Percentiles rank a stretch among this genome's conserved stretches.
phyloP scores from a whole-genome alignment of 31 red algal genomes.

The Asparagopsis taxiformis region DNA sequence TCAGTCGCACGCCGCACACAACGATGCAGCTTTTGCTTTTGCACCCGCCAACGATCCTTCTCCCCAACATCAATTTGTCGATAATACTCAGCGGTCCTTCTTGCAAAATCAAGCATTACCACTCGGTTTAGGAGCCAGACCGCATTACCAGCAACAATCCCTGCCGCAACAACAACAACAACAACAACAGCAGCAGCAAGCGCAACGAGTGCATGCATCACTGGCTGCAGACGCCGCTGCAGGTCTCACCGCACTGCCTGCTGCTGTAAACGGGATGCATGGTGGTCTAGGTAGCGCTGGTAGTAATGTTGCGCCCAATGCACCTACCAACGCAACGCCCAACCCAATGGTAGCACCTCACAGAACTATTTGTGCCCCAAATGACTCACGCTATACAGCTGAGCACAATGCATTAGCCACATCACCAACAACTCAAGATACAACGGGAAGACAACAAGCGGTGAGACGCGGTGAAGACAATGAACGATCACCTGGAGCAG shows the following conservation, averaged over 20 bases:
- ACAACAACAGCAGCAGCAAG: background rate
- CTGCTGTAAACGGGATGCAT: slow-evolving; percentile 13
- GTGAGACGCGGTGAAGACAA: background rate
- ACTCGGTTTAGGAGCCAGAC: background rate
- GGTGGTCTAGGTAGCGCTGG: background rate
- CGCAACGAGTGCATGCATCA: background rate
- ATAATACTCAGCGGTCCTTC: slow-evolving; percentile 19
- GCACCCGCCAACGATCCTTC: slow-evolving; percentile 14
- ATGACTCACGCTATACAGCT: no score
- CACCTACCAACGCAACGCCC: background rate
- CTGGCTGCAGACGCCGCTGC: slow-evolving; percentile 10
- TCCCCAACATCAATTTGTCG: slow-evolving; percentile 6
- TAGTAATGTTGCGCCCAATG: background rate
- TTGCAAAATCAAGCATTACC: slow-evolving; percentile 6
- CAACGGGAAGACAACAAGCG: background rate
- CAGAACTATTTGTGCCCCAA: no score
- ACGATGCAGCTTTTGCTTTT: slow-evolving; percentile 27
- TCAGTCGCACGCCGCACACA: slow-evolving; percentile 3
- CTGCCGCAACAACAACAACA: background rate
- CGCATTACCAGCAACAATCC: background rate
- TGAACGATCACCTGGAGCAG: background rate
- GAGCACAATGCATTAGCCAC: no score
- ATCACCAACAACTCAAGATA: slow-evolving; percentile 1
- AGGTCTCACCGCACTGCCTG: slow-evolving; percentile 7
- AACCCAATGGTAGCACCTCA: background rate